Base-by-base conservation (phyloP, 352 stramenopile genomes). In the Pythium myriotylum region DNA sequence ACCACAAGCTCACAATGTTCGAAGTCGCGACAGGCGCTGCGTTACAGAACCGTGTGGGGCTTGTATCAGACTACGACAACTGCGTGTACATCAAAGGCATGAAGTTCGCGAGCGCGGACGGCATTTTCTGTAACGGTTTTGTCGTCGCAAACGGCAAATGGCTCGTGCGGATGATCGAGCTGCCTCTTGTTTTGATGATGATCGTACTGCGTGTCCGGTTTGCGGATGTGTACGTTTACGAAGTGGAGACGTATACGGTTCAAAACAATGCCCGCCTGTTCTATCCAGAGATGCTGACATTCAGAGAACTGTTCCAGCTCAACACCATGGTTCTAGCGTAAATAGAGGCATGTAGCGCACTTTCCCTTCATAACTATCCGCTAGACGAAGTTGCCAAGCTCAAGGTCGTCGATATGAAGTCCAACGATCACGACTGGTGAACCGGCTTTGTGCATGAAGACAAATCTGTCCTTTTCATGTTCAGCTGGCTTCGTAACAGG, bases 241-340 rank as follows among this genome's bases (percentile, higher is more conserved):
- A 60, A 35, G 41, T 60, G 26, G 41, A 60, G 10, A 35, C 26
- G 0, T 45, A 35, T 23, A 56, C 48, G 46, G 72, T 79, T 7
- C 71, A 79, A 13, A 67, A 71, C 24, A 64, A 56, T 27, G 56
- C 56, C 27, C 56, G 66, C 10, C 63, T 81, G 9, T 58, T 81
- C 17, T 81, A 81, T 35, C 73, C 73, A n/a, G 32, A 70, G 10
- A 78, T 63, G 19, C 54, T 81, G 27, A 43, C 59, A 9, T 59
- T 73, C 35, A 23, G 26, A 1, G 73, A 76, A 43, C 59, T 82
- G 1, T 39, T 49, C 13, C 54, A 72, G 22, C 61, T 78, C 19
- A 68, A 72, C 23, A 64, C 47, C 5, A 56, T 57, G 46, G 55
- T 64, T 13, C 48, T 64, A 4, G 35, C 56, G 24, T 61, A 19